Evolutionary conservation across 139 green algal species (phyloP).

Genomic region (Spirogloea muscicola): DNA sequence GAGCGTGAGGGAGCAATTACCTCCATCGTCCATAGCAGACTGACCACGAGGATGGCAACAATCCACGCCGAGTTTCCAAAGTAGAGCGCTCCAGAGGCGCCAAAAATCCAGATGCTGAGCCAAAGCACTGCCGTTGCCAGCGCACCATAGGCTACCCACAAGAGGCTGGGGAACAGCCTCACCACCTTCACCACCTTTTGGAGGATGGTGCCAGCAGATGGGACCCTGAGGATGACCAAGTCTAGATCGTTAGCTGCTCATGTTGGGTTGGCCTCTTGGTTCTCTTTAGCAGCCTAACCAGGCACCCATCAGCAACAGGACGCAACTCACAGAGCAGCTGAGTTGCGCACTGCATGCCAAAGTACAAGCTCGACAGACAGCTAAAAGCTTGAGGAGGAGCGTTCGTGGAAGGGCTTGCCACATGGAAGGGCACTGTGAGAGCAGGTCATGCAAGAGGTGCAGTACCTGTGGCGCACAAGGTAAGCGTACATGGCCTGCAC

Average conservation of each 20-base stretch:
- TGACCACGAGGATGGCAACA: constrained; percentile 1
- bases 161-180: constrained; percentile 9
- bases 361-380: too few relatives aligned
- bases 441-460: too few relatives aligned
- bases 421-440: too few relatives aligned
- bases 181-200: constrained; percentile 13
- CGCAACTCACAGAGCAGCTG: too few relatives aligned
- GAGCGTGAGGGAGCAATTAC: too few relatives aligned
- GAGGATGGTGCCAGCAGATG: constrained; percentile 25
- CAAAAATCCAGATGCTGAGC: constrained; percentile 6
- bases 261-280: too few relatives aligned
- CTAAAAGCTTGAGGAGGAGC: too few relatives aligned
- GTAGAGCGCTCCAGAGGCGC: constrained; percentile 10
- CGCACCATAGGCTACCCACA: constrained; percentile 8
- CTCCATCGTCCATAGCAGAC: not conserved
- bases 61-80: not conserved
- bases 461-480: constrained; percentile 29
- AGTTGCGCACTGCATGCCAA: too few relatives aligned
- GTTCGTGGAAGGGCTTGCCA: too few relatives aligned
- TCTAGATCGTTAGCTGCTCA: too few relatives aligned
- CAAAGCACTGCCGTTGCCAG: not conserved
- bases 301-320: too few relatives aligned
- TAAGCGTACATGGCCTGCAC: constrained; percentile 17
- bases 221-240: constrained; percentile 31
- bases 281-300: too few relatives aligned